Evolutionary conservation across 192 early-diverging fungal species (phyloP).

Genomic region (Bifiguratus adelaidae): DNA sequence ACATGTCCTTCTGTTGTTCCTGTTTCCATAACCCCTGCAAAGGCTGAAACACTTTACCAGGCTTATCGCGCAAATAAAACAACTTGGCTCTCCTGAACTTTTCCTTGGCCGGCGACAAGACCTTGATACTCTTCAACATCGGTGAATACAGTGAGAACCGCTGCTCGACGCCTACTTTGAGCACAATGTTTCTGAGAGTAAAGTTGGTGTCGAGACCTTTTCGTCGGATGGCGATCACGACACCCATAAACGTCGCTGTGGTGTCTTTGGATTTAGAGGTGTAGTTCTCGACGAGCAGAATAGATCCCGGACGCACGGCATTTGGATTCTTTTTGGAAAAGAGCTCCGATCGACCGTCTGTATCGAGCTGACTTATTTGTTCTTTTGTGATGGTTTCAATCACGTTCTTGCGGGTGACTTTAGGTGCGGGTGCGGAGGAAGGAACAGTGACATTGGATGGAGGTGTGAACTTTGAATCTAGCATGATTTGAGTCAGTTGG

Average conservation of each 20-base stretch:
- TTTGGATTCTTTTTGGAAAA: slow-evolving; percentile 47
- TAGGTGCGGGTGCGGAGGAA: slow-evolving; percentile 3
- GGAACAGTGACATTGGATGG: not conserved
- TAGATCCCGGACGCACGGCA: slow-evolving; percentile 46
- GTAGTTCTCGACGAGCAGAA: slow-evolving; percentile 56
- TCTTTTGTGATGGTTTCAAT: slow-evolving; percentile 58
- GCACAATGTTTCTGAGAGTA: slow-evolving; percentile 65
- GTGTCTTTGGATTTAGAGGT: slow-evolving; percentile 36
- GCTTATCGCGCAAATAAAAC: slow-evolving; percentile 67
- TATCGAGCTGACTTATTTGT: slow-evolving; percentile 37
- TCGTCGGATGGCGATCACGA: slow-evolving; percentile 62
- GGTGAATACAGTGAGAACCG: slow-evolving; percentile 67
- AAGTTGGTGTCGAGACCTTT: slow-evolving; percentile 67
- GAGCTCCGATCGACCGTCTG: slow-evolving; percentile 47
- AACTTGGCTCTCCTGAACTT: slow-evolving; percentile 63
- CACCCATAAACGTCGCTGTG: slow-evolving; percentile 56
- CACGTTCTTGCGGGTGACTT: slow-evolving; percentile 30
- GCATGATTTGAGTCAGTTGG: no score
- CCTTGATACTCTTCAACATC: slow-evolving; percentile 59
- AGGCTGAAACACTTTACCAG: slow-evolving; percentile 55
- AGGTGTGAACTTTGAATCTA: not conserved
- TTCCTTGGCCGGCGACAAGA: slow-evolving; percentile 43
- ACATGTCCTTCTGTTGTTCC: slow-evolving; percentile 16
- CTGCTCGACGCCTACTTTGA: slow-evolving; percentile 69
- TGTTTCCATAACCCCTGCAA: slow-evolving; percentile 22